phyloP scores from a whole-genome alignment of 108 stramenopile genomes.

The Cyclotella atomus region DNA sequence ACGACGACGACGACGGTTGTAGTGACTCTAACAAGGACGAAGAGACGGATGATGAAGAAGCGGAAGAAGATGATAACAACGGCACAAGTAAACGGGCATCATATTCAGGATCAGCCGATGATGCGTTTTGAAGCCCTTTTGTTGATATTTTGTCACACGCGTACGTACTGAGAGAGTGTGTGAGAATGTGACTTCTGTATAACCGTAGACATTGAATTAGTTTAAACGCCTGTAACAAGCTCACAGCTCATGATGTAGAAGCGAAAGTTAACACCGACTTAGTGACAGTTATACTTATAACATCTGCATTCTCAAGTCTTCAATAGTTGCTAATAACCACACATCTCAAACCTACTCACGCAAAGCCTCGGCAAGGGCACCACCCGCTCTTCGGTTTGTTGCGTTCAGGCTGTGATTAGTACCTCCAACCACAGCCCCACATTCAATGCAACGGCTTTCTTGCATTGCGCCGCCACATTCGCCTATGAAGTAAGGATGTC shows the following conservation, averaged over 20 bases:
- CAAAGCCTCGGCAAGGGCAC: conserved; percentile 7
- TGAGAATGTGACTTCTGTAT: no score
- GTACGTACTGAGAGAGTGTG: no score
- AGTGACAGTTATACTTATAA: no score
- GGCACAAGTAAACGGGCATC: not conserved
- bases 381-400: conserved; percentile 18
- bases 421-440: conserved; percentile 54
- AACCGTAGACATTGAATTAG: no score
- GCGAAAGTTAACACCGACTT: no score
- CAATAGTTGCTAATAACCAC: no score
- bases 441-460: conserved; percentile 41
- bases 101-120: not conserved
- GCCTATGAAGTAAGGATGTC: conserved; percentile 65
- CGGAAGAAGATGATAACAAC: not conserved
- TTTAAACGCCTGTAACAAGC: no score
- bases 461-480: conserved; percentile 63
- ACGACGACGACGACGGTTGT: not conserved
- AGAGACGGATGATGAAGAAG: not conserved
- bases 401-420: conserved; percentile 30
- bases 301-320: no score
- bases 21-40: no score
- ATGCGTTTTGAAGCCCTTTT: not conserved
- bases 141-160: not conserved
- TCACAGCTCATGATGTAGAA: no score
- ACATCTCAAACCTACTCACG: not conserved